A percentile compares a stretch with the other conserved stretches of the same genome.
phyloP scores from a whole-genome alignment of 495 filamentous ascomycete species.

The Hypoxylon crocopeplum region DNA sequence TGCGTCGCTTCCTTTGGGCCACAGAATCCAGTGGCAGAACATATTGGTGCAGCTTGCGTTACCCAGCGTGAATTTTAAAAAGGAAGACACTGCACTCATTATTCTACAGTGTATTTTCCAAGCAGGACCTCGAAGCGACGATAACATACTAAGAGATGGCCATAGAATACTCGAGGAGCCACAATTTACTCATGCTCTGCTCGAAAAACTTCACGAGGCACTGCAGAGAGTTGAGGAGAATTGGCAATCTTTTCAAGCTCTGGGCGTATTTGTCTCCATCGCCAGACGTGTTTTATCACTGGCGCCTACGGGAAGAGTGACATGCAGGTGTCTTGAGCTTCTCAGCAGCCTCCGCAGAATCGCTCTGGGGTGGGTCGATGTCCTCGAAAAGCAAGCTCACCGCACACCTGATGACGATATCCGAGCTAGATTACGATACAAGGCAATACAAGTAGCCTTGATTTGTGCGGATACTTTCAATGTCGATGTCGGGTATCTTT shows the following conservation, averaged over 20 bases:
- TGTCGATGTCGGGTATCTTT: slow-evolving; percentile 37
- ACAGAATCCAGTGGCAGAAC: slow-evolving; percentile 62
- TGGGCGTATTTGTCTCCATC: slow-evolving; percentile 47
- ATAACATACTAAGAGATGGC: slow-evolving; percentile 11
- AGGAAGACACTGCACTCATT: slow-evolving; percentile 51
- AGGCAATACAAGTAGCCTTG: slow-evolving; percentile 45
- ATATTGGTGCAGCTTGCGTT: slow-evolving; percentile 58
- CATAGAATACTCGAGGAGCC: slow-evolving; percentile 26
- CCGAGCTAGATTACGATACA: slow-evolving; percentile 34
- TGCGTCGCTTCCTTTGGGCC: slow-evolving; percentile 53
- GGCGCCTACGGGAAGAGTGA: slow-evolving; percentile 8
- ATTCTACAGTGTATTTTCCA: slow-evolving; percentile 60
- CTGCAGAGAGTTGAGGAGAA: slow-evolving; percentile 51
- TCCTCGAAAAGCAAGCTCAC: slow-evolving; percentile 37
- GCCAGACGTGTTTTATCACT: slow-evolving; percentile 48
- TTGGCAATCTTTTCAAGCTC: slow-evolving; percentile 54
- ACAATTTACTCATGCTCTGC: slow-evolving; percentile 15
- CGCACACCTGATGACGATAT: slow-evolving; percentile 18
- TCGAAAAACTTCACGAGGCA: slow-evolving; percentile 33
- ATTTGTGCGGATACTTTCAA: slow-evolving; percentile 51
- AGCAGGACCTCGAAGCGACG: slow-evolving; percentile 45
- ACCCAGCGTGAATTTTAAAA: slow-evolving; percentile 55
- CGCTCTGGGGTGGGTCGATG: slow-evolving; percentile 41
- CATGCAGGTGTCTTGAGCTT: slow-evolving; percentile 26
- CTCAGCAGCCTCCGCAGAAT: slow-evolving; percentile 34